Evolutionary conservation across 352 stramenopile genomes (phyloP).

Genomic region (Phytophthora pluvialis): DNA sequence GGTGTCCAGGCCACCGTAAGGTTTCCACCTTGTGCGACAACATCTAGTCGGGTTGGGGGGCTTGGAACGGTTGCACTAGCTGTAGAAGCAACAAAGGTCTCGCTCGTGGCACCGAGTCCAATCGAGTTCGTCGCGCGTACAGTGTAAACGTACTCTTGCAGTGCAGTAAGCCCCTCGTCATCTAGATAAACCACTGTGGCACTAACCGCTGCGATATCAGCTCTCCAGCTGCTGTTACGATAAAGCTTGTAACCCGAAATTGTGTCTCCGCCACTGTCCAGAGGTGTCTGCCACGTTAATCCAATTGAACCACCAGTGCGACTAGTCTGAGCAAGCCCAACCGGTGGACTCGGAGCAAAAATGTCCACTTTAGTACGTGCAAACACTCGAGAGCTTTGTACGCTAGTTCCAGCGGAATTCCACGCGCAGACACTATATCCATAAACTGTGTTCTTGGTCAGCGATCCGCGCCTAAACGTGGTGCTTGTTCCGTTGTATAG

Average conservation of each 20-base stretch:
- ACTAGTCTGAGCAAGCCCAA: conserved; percentile 17
- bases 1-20: conserved; percentile 40
- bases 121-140: conserved; percentile 50
- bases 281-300: conserved; percentile 45
- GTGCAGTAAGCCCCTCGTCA: conserved; percentile 35
- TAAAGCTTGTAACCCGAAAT: conserved; percentile 53
- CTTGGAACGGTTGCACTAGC: conserved; percentile 32
- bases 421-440: conserved; percentile 47
- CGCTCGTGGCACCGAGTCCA: conserved; percentile 38
- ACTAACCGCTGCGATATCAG: conserved; percentile 8
- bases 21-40: conserved; percentile 34
- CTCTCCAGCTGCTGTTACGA: conserved; percentile 30
- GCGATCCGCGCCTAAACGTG: conserved; percentile 38
- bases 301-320: conserved; percentile 49
- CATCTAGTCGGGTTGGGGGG: conserved; percentile 12
- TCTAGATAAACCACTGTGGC: conserved; percentile 32
- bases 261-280: conserved; percentile 51
- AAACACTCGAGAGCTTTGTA: conserved; percentile 19
- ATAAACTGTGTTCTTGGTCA: conserved; percentile 53
- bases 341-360: conserved; percentile 39
- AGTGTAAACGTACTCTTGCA: conserved; percentile 48
- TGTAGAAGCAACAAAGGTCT: conserved; percentile 36
- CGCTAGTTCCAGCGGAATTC: conserved; percentile 53
- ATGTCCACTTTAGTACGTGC: conserved; percentile 27
- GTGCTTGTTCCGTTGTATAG: conserved; percentile 56